Percentiles rank a stretch among this genome's conserved stretches.
Evolutionary conservation across 495 filamentous ascomycete species (phyloP).

Genomic region (Penicillium riverlandense): DNA sequence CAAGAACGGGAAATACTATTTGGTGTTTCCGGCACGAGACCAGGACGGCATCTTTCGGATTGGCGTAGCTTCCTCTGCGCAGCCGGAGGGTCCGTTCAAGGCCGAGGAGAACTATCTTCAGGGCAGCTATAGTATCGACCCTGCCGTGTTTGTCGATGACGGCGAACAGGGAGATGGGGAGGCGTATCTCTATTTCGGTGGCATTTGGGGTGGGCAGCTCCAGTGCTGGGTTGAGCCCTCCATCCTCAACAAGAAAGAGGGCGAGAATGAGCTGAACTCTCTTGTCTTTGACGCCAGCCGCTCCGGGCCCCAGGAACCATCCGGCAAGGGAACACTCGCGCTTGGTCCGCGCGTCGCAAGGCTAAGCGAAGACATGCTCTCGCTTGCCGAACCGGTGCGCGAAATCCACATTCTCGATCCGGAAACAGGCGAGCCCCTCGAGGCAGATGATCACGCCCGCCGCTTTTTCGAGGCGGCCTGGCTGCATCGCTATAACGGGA

Average conservation of each 20-base stretch:
- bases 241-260: not conserved
- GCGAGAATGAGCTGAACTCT: conserved; percentile 12
- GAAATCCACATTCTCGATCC: conserved; percentile 50
- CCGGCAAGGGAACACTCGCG: conserved; percentile 38
- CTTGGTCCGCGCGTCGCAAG: conserved; percentile 55
- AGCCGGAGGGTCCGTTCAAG: conserved; percentile 39
- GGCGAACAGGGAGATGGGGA: conserved; percentile 20
- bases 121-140: conserved; percentile 43
- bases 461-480: conserved; percentile 76
- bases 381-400: conserved; percentile 40
- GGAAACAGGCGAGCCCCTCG: conserved; percentile 48
- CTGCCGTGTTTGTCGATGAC: conserved; percentile 43
- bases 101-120: conserved; percentile 28
- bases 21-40: conserved; percentile 44
- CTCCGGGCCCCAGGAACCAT: conserved; percentile 47
- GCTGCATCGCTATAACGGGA: conserved; percentile 59
- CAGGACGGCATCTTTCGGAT: conserved; percentile 54
- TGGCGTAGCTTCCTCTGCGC: conserved; percentile 37
- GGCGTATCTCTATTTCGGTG: conserved; percentile 46
- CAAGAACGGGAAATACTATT: conserved; percentile 42
- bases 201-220: conserved; percentile 67
- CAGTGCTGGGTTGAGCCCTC: conserved; percentile 37
- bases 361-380: conserved; percentile 54
- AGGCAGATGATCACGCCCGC: conserved; percentile 59
- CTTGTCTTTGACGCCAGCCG: conserved; percentile 38